A percentile compares a stretch with the other conserved stretches of the same genome.
Conservation (phyloP, 495 filamentous ascomycete species). For the Hypoxylon rickii region DNA sequence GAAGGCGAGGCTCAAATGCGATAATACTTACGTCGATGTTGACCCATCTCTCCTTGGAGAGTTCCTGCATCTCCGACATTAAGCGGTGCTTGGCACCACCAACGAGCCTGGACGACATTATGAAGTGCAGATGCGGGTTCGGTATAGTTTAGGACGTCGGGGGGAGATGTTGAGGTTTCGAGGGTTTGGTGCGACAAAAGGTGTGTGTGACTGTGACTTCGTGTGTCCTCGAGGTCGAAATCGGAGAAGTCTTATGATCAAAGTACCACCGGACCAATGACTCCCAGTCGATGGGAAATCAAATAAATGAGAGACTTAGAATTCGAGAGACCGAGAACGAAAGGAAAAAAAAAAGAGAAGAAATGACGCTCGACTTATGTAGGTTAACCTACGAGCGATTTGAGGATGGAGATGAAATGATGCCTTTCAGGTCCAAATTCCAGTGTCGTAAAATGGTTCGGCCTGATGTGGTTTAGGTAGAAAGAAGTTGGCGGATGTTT, state of each 20-base stretch:
- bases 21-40: conserved; percentile 69
- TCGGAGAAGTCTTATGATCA: conserved; percentile 7
- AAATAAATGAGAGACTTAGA: conserved; percentile 10
- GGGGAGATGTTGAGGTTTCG: neutral
- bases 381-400: no score
- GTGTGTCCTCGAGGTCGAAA: conserved; percentile 17
- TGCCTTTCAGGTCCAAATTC: neutral
- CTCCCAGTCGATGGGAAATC: conserved; percentile 8
- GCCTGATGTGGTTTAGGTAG: conserved; percentile 27
- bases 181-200: conserved; percentile 4
- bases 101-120: conserved; percentile 33
- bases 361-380: no score
- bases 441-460: neutral
- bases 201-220: conserved; percentile 11
- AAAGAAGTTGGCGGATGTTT: no score
- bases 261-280: conserved; percentile 16
- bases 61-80: conserved; percentile 84
- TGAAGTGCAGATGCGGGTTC: neutral
- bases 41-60: conserved; percentile 90
- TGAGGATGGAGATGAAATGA: no score
- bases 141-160: neutral
- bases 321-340: neutral
- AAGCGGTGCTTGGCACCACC: conserved; percentile 75
- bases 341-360: neutral
- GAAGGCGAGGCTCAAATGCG: neutral